These are phyloP conservation scores for Plasmodium gonderi DNA, from an alignment of 169 alveolate genomes.

Conservation along the genomic window DNA sequence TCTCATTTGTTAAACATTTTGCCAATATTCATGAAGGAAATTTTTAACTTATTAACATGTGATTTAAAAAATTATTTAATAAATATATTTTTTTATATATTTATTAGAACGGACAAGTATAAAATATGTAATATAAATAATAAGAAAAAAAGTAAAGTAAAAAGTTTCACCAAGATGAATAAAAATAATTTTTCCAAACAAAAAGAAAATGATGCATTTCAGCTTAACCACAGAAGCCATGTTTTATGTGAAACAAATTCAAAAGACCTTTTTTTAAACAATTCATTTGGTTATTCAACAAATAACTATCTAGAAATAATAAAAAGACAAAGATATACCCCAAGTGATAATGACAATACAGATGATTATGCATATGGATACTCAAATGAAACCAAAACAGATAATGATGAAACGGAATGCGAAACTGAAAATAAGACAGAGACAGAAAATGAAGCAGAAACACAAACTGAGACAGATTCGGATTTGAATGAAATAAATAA, in stretches of 20 bases:
- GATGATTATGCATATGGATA: background rate
- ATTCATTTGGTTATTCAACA: background rate
- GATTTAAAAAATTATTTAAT: constrained; percentile 58
- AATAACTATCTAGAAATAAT: constrained; percentile 24
- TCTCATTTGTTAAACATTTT: constrained; percentile 25
- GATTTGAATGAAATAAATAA: constrained; percentile 8
- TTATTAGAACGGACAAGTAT: constrained; percentile 44
- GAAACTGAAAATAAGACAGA: constrained; percentile 37
- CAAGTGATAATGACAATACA: background rate
- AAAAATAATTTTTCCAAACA: background rate
- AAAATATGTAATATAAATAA: constrained; percentile 21
- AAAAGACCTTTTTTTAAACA: constrained; percentile 9
- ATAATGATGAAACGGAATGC: constrained; percentile 14
- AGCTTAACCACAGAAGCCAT: background rate
- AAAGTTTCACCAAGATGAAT: background rate
- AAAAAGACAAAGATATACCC: background rate
- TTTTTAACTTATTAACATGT: constrained; percentile 31
- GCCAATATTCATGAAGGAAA: constrained; percentile 49
- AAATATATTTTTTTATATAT: constrained; percentile 63
- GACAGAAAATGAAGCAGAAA: constrained; percentile 22
- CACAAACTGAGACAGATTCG: constrained; percentile 28
- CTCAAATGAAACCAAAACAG: background rate
- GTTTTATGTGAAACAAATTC: background rate
- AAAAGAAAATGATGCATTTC: background rate
- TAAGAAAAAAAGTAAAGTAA: constrained; percentile 19